These are phyloP conservation scores for Lecanicillium sp. DNA, from an alignment of 2,329 filamentous ascomycete species.

Conservation along the genomic window DNA sequence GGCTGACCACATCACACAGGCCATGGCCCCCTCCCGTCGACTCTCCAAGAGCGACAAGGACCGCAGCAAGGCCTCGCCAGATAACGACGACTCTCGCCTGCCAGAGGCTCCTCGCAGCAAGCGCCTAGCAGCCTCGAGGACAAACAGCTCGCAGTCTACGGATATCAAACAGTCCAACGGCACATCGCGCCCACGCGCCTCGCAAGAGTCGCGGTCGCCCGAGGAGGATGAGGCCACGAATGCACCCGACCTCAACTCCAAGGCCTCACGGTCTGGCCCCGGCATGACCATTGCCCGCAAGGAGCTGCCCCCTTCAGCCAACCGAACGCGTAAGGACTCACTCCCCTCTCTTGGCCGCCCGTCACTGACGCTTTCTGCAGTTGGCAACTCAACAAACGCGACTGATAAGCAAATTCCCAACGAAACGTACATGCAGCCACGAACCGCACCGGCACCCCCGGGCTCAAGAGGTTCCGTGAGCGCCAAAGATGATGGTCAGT, in stretches of 20 bases:
- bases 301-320: constrained; percentile 45
- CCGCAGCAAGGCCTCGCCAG: constrained; percentile 22
- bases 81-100: constrained; percentile 59
- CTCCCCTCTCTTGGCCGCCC: background rate
- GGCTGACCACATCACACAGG: constrained; percentile 51
- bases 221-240: constrained; percentile 47
- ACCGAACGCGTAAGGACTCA: constrained; percentile 38
- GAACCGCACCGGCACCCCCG: constrained; percentile 50
- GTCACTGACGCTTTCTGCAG: constrained; percentile 23
- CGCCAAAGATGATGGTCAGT: constrained; percentile 34
- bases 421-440: constrained; percentile 53
- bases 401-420: constrained; percentile 23
- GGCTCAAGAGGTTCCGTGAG: constrained; percentile 31
- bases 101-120: constrained; percentile 72
- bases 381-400: constrained; percentile 27
- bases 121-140: constrained; percentile 37
- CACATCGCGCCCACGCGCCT: constrained; percentile 19
- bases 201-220: constrained; percentile 45
- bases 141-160: constrained; percentile 37
- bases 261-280: constrained; percentile 29
- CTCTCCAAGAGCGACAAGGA: constrained; percentile 39
- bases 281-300: constrained; percentile 57
- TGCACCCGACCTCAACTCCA: constrained; percentile 36
- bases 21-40: constrained; percentile 43
- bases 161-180: constrained; percentile 32